phyloP scores from a whole-genome alignment of 2,329 filamentous ascomycete genomes.

The Clonostachys byssicola region DNA sequence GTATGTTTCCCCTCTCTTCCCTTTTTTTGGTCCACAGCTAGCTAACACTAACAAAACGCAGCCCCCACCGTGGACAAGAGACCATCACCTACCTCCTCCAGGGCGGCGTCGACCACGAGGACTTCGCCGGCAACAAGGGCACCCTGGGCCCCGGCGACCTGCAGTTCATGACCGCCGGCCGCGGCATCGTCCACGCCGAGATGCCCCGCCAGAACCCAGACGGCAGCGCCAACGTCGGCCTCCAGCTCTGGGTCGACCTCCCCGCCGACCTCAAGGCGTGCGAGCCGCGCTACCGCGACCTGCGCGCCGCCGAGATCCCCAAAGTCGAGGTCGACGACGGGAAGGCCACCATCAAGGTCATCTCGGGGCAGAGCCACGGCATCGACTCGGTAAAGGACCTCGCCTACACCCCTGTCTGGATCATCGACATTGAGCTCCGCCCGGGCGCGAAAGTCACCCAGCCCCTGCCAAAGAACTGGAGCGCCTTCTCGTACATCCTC shows the following conservation, averaged over 20 bases:
- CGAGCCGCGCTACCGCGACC: constrained; percentile 88
- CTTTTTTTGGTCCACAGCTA: neutral
- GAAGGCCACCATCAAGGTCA: constrained; percentile 81
- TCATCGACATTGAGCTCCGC: constrained; percentile 76
- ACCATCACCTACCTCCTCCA: constrained; percentile 85
- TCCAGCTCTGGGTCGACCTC: constrained; percentile 95
- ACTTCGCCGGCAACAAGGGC: constrained; percentile 82
- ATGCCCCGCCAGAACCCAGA: constrained; percentile 82
- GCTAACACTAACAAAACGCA: constrained; percentile 5
- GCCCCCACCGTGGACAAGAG: constrained; percentile 74
- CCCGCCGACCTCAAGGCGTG: constrained; percentile 78
- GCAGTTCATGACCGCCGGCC: constrained; percentile 96
- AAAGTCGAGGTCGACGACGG: constrained; percentile 65
- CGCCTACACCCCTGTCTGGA: constrained; percentile 96
- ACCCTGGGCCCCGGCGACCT: constrained; percentile 84
- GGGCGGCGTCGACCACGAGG: constrained; percentile 86
- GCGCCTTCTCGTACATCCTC: constrained; percentile 85
- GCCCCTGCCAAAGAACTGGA: constrained; percentile 75
- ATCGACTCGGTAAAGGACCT: constrained; percentile 85
- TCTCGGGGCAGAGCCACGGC: constrained; percentile 79
- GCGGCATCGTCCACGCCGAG: constrained; percentile 90
- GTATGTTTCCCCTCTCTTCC: constrained; percentile 14
- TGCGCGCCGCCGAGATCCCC: constrained; percentile 77
- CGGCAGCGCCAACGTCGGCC: constrained; percentile 73
- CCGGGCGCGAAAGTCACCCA: constrained; percentile 78